These are phyloP conservation scores for Quercus mongolica DNA, from an alignment of 306 rosid species.

Conservation along the genomic window DNA sequence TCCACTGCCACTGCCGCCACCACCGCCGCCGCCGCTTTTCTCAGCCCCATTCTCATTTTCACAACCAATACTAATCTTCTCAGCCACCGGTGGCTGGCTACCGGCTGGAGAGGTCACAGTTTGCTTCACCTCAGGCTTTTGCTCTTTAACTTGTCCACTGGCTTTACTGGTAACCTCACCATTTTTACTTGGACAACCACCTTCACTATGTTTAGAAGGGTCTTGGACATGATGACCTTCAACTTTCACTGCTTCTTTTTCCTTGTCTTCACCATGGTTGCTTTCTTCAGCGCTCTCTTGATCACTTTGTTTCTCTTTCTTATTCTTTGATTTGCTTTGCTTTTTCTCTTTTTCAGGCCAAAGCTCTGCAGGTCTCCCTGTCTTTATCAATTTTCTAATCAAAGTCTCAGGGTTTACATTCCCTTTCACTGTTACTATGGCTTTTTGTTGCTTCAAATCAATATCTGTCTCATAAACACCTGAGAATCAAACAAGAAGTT, in stretches of 20 bases:
- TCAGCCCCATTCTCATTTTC: conserved; percentile 25
- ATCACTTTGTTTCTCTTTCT: conserved; percentile 37
- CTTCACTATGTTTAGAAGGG: conserved; percentile 26
- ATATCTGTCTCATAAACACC: conserved; percentile 60
- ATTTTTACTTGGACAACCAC: neutral
- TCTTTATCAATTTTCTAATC: conserved; percentile 45
- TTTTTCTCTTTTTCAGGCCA: conserved; percentile 68
- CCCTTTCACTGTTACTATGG: conserved; percentile 60
- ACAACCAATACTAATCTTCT: conserved; percentile 19
- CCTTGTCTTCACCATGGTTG: conserved; percentile 34
- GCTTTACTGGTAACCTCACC: conserved; percentile 22
- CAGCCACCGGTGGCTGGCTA: conserved; percentile 31
- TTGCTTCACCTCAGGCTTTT: conserved; percentile 36
- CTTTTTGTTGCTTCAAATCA: conserved; percentile 67
- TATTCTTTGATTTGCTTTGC: conserved; percentile 18
- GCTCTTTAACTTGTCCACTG: conserved; percentile 35
- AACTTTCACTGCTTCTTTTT: conserved; percentile 24
- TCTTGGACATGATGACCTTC: conserved; percentile 23
- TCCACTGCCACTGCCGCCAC: conserved; percentile 25
- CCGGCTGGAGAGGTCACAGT: conserved; percentile 26
- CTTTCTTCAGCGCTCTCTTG: conserved; percentile 38
- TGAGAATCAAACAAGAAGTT: conserved; percentile 21
- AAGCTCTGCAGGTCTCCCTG: conserved; percentile 65
- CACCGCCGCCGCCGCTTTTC: neutral
- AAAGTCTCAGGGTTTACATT: conserved; percentile 47